phyloP scores from a whole-genome alignment of 208 protist genomes.

The Jaenimonas drosophilae region DNA sequence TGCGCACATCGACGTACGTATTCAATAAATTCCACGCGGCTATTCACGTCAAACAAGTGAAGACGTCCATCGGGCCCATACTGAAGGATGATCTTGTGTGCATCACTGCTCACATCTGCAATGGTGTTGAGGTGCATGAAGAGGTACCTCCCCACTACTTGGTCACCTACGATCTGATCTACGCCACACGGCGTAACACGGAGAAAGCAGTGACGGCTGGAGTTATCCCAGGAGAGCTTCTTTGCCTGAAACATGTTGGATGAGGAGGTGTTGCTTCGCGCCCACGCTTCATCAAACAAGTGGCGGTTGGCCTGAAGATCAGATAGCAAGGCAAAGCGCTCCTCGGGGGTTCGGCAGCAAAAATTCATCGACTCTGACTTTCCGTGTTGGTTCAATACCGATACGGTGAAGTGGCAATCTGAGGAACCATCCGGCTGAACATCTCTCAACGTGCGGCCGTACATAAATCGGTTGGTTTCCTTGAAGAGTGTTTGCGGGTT shows the following conservation, averaged over 20 bases:
- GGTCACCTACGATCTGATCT: background rate
- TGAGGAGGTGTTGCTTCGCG: constrained; percentile 19
- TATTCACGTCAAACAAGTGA: constrained; percentile 50
- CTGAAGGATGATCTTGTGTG: constrained; percentile 51
- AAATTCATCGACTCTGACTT: constrained; percentile 65
- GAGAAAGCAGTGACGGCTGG: background rate
- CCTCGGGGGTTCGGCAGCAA: constrained; percentile 18
- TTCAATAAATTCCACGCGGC: constrained; percentile 18
- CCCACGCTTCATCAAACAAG: constrained; percentile 40
- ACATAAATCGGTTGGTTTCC: constrained; percentile 82
- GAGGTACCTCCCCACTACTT: constrained; percentile 61
- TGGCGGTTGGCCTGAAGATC: constrained; percentile 63
- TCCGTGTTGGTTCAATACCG: constrained; percentile 14
- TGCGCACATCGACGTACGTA: constrained; percentile 21
- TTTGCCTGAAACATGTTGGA: background rate
- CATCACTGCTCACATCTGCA: constrained; percentile 27
- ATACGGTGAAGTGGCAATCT: constrained; percentile 39
- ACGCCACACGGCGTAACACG: background rate
- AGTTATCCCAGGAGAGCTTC: background rate
- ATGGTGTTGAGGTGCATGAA: constrained; percentile 72
- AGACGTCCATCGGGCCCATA: constrained; percentile 62
- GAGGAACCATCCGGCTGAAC: constrained; percentile 21
- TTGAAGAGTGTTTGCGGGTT: constrained; percentile 53
- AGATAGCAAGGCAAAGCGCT: constrained; percentile 83
- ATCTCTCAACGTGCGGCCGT: constrained; percentile 22